Percentiles rank a stretch among this genome's conserved stretches.
phyloP scores from a whole-genome alignment of 495 filamentous ascomycete genomes.

The Sporormia fimetaria region DNA sequence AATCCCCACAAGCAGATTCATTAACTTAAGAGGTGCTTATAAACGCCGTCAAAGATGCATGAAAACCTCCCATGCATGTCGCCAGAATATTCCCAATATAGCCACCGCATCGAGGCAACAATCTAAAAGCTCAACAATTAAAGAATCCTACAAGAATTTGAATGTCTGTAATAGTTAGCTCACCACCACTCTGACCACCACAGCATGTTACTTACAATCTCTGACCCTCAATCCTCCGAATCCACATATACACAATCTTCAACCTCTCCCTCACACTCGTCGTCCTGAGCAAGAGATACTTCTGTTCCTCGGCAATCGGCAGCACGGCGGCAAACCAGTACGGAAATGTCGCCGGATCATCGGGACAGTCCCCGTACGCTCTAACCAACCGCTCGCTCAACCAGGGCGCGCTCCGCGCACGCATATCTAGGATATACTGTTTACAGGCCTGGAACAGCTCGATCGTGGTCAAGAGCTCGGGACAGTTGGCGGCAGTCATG shows the following conservation, averaged over 20 bases:
- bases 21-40: no score
- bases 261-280: conserved; percentile 67
- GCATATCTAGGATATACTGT: conserved; percentile 57
- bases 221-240: conserved; percentile 56
- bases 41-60: no score
- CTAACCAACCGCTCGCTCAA: conserved; percentile 54
- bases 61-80: no score
- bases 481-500: conserved; percentile 30
- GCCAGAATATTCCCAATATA: no score
- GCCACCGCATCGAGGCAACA: no score
- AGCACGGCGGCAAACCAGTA: conserved; percentile 86
- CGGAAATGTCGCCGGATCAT: conserved; percentile 64
- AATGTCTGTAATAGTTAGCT: no score
- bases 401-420: conserved; percentile 56
- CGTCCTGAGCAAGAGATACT: conserved; percentile 60
- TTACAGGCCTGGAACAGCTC: conserved; percentile 52
- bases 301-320: conserved; percentile 64
- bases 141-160: no score
- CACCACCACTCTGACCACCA: no score
- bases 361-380: conserved; percentile 66
- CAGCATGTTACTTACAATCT: conserved; percentile 50
- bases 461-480: conserved; percentile 56
- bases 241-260: conserved; percentile 69
- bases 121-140: no score
- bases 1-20: no score